These are phyloP conservation scores for Podila verticillata DNA, from an alignment of 192 early-diverging fungal genomes.

Conservation along the genomic window DNA sequence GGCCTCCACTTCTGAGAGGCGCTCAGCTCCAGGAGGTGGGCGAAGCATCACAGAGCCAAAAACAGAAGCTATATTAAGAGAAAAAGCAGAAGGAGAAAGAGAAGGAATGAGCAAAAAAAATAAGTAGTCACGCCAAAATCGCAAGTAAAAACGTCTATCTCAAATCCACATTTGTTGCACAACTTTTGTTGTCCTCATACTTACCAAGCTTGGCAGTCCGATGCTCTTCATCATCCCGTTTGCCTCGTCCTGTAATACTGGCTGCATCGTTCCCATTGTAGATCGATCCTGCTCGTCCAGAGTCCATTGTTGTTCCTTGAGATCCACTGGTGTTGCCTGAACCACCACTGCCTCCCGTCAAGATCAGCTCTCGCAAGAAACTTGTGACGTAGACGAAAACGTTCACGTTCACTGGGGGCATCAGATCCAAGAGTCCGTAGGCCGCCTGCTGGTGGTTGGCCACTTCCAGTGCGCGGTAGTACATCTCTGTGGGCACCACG, in stretches of 20 bases:
- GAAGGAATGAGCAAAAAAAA: not conserved
- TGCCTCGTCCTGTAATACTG: conserved; percentile 9
- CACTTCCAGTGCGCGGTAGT: conserved; percentile 69
- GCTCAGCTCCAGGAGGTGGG: conserved; percentile 43
- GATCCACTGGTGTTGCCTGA: not conserved
- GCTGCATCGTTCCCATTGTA: conserved; percentile 20
- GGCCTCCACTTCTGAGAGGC: conserved; percentile 36
- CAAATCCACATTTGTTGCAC: not conserved
- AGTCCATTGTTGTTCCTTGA: not conserved
- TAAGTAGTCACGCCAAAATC: not conserved
- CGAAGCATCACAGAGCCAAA: conserved; percentile 45
- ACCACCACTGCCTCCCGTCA: conserved; percentile 18
- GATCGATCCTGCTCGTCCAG: conserved; percentile 19
- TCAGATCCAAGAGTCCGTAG: conserved; percentile 35
- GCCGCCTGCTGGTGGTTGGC: conserved; percentile 55
- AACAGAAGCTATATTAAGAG: conserved; percentile 17
- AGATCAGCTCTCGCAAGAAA: conserved; percentile 77
- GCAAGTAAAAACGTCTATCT: not conserved
- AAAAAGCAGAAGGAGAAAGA: not conserved
- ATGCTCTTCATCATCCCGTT: conserved; percentile 41
- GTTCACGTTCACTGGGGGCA: conserved; percentile 74
- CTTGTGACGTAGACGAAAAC: conserved; percentile 84
- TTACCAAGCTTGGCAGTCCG: conserved; percentile 43
- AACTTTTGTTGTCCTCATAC: not conserved
- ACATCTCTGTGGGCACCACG: conserved; percentile 74